These are phyloP conservation scores for Amanita pseudoporphyria DNA, from an alignment of 768 basidiomycete genomes.

Conservation along the genomic window DNA sequence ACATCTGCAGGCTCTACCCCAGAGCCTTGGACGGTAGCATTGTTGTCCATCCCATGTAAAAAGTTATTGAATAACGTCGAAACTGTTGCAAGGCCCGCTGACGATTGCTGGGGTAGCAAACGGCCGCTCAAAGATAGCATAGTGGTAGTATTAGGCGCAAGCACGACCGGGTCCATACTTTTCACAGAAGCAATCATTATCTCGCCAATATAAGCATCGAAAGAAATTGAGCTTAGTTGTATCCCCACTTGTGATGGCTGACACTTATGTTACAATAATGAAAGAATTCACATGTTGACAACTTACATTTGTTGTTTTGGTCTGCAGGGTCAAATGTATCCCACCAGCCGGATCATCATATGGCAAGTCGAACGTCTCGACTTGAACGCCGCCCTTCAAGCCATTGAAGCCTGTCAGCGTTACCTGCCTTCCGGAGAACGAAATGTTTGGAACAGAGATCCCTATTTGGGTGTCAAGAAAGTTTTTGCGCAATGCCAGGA, in stretches of 20 bases:
- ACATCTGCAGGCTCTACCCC: conserved; percentile 51
- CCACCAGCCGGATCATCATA: conserved; percentile 63
- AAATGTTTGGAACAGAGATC: conserved; percentile 47
- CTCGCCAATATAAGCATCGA: conserved; percentile 45
- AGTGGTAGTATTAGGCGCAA: conserved; percentile 44
- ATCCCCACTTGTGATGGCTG: conserved; percentile 74
- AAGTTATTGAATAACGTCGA: conserved; percentile 66
- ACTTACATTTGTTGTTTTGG: conserved; percentile 49
- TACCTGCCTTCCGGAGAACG: conserved; percentile 45
- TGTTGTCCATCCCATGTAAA: conserved; percentile 54
- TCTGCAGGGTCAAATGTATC: conserved; percentile 55
- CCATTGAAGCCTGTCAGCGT: conserved; percentile 65
- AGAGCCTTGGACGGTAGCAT: conserved; percentile 48
- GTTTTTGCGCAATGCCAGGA: background rate
- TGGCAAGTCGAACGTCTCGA: conserved; percentile 62
- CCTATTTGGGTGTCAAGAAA: conserved; percentile 23
- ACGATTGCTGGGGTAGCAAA: conserved; percentile 48
- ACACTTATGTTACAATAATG: conserved; percentile 8
- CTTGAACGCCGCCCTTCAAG: conserved; percentile 48
- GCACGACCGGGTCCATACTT: conserved; percentile 37
- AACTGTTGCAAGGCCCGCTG: conserved; percentile 44
- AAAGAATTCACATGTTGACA: background rate
- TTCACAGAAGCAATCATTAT: conserved; percentile 51
- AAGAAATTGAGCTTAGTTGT: conserved; percentile 47
- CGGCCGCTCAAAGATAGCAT: conserved; percentile 49